Conservation (phyloP, 225 moss, liverwort and hornwort genomes). For the Takakia lepidozioides region DNA sequence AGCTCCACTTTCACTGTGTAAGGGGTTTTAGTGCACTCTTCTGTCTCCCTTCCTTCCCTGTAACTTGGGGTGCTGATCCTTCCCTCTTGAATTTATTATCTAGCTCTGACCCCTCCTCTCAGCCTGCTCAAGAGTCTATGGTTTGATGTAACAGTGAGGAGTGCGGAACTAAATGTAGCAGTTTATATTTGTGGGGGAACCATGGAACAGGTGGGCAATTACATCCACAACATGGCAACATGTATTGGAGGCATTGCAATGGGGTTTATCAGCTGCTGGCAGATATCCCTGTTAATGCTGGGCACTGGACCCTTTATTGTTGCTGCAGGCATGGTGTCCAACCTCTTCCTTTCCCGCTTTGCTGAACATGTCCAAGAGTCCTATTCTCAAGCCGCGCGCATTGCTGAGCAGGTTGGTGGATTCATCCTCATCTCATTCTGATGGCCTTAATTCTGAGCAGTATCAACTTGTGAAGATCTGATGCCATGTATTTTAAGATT, state of each 20-base stretch:
- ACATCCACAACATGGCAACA: constrained; percentile 67
- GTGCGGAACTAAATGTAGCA: no score
- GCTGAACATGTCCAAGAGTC: constrained; percentile 60
- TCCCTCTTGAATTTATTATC: no score
- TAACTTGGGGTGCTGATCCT: no score
- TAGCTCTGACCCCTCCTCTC: no score
- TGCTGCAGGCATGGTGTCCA: constrained; percentile 53
- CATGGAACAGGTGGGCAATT: constrained; percentile 57
- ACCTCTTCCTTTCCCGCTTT: constrained; percentile 48
- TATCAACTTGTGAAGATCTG: no score
- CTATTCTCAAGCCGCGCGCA: constrained; percentile 56
- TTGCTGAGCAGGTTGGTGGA: constrained; percentile 55
- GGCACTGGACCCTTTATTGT: constrained; percentile 61
- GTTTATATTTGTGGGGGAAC: constrained; percentile 8
- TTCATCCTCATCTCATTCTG: not conserved
- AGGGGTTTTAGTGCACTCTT: no score
- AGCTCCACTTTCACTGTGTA: no score
- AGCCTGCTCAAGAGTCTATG: no score
- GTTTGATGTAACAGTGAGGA: no score
- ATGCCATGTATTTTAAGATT: no score
- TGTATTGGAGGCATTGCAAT: constrained; percentile 52
- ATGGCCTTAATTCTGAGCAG: no score
- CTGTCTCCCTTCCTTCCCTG: no score
- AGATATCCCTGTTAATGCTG: constrained; percentile 55
- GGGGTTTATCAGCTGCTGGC: constrained; percentile 54